Evolutionary conservation across 2,329 filamentous ascomycete species (phyloP).

Genomic region (Colletotrichum sp.): DNA sequence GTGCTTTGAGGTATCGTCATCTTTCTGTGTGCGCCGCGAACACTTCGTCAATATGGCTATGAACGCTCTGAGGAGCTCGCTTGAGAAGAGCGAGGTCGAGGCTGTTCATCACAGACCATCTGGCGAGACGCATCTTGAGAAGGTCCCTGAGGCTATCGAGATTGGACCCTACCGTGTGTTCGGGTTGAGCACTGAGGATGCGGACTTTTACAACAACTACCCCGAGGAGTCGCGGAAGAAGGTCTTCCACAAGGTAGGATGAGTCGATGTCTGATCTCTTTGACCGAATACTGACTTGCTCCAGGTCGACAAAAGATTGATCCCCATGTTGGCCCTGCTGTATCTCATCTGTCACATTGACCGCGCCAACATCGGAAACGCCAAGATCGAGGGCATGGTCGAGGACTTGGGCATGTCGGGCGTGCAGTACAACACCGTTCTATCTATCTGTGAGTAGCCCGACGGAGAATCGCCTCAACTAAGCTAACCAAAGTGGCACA

Average conservation of each 20-base stretch:
- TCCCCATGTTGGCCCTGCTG: conserved; percentile 59
- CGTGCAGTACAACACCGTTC: conserved; percentile 56
- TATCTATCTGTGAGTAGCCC: conserved; percentile 66
- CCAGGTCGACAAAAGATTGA: conserved; percentile 24
- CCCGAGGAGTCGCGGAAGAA: conserved; percentile 27
- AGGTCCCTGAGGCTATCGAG: conserved; percentile 24
- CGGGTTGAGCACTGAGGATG: conserved; percentile 31
- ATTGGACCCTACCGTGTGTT: conserved; percentile 34
- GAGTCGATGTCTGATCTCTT: rapidly evolving
- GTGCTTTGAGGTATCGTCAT: not conserved
- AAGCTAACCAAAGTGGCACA: rapidly evolving
- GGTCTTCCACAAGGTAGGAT: conserved; percentile 25
- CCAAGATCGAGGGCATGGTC: conserved; percentile 49
- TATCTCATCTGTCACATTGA: conserved; percentile 65
- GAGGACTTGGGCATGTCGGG: conserved; percentile 54
- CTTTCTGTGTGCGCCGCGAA: not conserved
- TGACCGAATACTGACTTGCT: not conserved
- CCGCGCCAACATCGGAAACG: conserved; percentile 54
- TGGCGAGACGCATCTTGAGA: conserved; percentile 13
- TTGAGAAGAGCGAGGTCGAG: conserved; percentile 15
- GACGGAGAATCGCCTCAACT: rapidly evolving
- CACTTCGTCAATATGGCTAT: not conserved
- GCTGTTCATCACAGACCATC: conserved; percentile 1
- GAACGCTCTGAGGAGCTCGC: conserved; percentile 6
- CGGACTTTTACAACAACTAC: conserved; percentile 33